Percentiles rank a stretch among this genome's conserved stretches.
phyloP scores from a whole-genome alignment of 257 asterid species.

The Plantago elongata region DNA sequence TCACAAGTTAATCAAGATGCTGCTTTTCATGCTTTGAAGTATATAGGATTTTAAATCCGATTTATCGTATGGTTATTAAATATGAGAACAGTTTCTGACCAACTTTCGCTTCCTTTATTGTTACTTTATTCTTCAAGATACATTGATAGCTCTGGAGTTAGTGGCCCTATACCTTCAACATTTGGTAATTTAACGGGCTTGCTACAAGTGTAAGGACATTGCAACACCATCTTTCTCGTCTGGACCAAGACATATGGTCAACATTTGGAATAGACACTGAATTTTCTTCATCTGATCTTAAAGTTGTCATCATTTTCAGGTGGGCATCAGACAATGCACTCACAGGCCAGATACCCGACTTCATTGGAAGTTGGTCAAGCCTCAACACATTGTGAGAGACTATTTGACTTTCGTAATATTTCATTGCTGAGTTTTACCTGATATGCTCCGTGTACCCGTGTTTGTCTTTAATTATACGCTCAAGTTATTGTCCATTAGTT shows the following conservation, averaged over 20 bases:
- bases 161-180: constrained; percentile 48
- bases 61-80: too few species aligned
- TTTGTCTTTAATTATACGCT: background rate
- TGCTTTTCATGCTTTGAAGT: too few species aligned
- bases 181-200: constrained; percentile 37
- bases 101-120: background rate
- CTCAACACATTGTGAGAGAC: constrained; percentile 51
- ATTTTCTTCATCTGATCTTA: background rate
- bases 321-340: constrained; percentile 59
- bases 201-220: constrained; percentile 34
- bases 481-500: constrained; percentile 6
- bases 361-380: constrained; percentile 60
- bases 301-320: constrained; percentile 34
- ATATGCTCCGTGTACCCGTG: background rate
- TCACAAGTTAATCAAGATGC: background rate
- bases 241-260: background rate
- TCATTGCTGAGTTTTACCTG: background rate
- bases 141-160: constrained; percentile 45
- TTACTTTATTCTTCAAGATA: constrained; percentile 29
- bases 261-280: background rate
- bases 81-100: background rate
- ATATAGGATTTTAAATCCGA: too few species aligned
- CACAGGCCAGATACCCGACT: constrained; percentile 68
- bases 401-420: background rate
- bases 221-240: background rate